Evolutionary conservation across 2,329 filamentous ascomycete genomes (phyloP).

Genomic region (Spiromastix sp.): DNA sequence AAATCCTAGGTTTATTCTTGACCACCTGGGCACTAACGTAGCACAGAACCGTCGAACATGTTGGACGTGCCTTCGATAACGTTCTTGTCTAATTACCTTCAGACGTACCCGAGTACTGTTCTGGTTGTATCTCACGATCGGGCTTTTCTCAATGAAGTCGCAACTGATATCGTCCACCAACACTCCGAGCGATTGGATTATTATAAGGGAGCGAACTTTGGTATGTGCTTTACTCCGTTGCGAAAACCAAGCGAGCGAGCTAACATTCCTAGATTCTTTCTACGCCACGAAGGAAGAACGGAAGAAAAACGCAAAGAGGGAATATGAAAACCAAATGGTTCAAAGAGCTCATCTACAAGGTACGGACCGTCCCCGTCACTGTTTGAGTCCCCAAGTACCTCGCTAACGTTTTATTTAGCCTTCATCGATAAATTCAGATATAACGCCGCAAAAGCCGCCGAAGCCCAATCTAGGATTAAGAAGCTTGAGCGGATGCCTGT

Average conservation of each 20-base stretch:
- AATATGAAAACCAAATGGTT: slow-evolving; percentile 98
- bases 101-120: slow-evolving; percentile 86
- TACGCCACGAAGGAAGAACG: slow-evolving; percentile 96
- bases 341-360: slow-evolving; percentile 81
- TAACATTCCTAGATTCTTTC: slow-evolving; percentile 56
- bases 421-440: slow-evolving; percentile 99
- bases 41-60: slow-evolving; percentile 94
- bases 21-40: neutral
- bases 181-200: slow-evolving; percentile 96
- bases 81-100: slow-evolving; percentile 92
- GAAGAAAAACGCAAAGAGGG: slow-evolving; percentile 88
- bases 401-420: slow-evolving; percentile 30
- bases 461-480: slow-evolving; percentile 97
- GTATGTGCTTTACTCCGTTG: slow-evolving; percentile 19
- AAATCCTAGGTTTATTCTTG: neutral
- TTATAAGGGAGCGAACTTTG: slow-evolving; percentile 94
- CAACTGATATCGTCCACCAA: slow-evolving; percentile 98
- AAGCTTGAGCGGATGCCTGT: slow-evolving; percentile 96
- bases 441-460: slow-evolving; percentile 96
- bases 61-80: slow-evolving; percentile 99
- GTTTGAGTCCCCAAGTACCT: neutral
- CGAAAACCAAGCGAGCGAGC: neutral
- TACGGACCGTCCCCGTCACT: slow-evolving; percentile 15
- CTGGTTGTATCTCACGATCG: slow-evolving; percentile 97
- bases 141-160: slow-evolving; percentile 96